Evolutionary conservation across 179 eudicot species (phyloP).

Genomic region (Heliamphora ciliata): DNA sequence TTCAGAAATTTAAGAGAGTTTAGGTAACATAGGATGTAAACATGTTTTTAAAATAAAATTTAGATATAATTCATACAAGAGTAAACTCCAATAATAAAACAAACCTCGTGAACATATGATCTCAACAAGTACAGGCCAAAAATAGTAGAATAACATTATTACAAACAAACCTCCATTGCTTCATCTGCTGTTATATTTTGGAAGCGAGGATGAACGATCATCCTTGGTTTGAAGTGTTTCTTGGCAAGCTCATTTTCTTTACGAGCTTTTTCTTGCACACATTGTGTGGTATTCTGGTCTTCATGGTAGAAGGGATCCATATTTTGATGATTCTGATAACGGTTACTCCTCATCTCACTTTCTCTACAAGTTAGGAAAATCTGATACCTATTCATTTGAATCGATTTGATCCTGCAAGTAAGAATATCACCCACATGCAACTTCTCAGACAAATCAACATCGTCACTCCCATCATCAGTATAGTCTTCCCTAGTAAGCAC

Average conservation of each 20-base stretch:
- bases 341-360: slow-evolving; percentile 58
- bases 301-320: slow-evolving; percentile 80
- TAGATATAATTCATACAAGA: background rate
- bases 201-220: slow-evolving; percentile 94
- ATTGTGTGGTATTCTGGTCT: slow-evolving; percentile 50
- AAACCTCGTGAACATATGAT: background rate
- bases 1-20: background rate
- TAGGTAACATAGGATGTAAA: background rate
- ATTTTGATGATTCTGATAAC: slow-evolving; percentile 33
- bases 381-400: slow-evolving; percentile 63
- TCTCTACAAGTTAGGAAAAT: slow-evolving; percentile 70
- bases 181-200: slow-evolving; percentile 88
- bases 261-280: slow-evolving; percentile 64
- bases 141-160: background rate
- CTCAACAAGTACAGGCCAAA: background rate
- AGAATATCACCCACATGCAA: slow-evolving; percentile 77
- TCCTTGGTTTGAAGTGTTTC: slow-evolving; percentile 84
- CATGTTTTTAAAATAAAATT: background rate
- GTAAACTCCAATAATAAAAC: background rate
- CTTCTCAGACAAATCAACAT: slow-evolving; percentile 73
- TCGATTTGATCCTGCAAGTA: slow-evolving; percentile 67
- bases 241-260: slow-evolving; percentile 77
- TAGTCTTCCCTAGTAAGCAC: slow-evolving; percentile 69
- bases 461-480: slow-evolving; percentile 74
- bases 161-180: slow-evolving; percentile 72